Conservation (phyloP, 805 yeast genomes). For the Jamesozyma lodderae region DNA sequence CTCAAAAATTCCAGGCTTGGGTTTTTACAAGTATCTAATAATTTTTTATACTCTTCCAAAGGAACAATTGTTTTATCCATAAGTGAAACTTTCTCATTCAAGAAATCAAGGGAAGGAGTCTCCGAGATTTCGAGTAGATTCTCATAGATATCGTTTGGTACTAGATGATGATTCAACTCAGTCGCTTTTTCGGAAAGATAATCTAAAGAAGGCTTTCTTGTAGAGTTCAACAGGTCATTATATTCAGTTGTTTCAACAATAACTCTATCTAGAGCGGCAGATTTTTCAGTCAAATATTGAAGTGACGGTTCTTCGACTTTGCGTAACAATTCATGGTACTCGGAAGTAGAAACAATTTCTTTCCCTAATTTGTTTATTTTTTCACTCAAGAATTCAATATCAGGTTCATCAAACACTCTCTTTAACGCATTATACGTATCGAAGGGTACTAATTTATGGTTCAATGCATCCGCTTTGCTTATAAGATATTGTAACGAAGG, state of each 20-base stretch:
- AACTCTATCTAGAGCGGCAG: conserved; percentile 17
- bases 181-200: conserved; percentile 8
- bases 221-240: conserved; percentile 1
- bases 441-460: neutral
- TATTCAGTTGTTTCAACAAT: conserved; percentile 3
- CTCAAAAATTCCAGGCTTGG: conserved; percentile 9
- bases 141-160: neutral
- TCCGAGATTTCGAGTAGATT: neutral
- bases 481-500: conserved; percentile 21
- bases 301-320: conserved; percentile 10
- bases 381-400: conserved; percentile 17
- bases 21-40: neutral
- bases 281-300: conserved; percentile 30
- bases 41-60: neutral
- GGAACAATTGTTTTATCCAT: neutral
- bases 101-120: neutral
- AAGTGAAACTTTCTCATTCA: neutral
- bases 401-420: conserved; percentile 10
- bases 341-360: conserved; percentile 5
- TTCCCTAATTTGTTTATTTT: conserved; percentile 22
- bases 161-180: neutral
- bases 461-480: conserved; percentile 13
- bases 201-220: neutral
- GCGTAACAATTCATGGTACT: conserved; percentile 9
- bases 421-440: conserved; percentile 7